Conservation (phyloP, 805 yeast species). For the Yamadazyma laniorum region DNA sequence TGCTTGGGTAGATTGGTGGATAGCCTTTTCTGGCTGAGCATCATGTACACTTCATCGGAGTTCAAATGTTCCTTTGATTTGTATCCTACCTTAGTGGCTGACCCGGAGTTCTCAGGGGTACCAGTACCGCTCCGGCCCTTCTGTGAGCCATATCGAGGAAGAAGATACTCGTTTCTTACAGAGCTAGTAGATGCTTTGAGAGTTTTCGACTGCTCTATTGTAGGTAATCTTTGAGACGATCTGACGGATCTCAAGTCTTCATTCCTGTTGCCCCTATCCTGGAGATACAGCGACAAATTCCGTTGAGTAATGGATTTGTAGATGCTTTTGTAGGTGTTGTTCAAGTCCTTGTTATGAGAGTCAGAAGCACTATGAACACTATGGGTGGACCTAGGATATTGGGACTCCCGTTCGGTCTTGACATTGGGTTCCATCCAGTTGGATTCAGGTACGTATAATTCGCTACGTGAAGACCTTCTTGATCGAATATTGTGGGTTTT, state of each 20-base stretch:
- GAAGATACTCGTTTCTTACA: constrained; percentile 4
- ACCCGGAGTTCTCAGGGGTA: neutral
- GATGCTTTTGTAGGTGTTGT: constrained; percentile 32
- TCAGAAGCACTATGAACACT: constrained; percentile 19
- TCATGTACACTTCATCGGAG: constrained; percentile 13
- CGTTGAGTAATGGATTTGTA: constrained; percentile 38
- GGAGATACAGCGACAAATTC: constrained; percentile 20
- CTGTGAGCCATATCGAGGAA: neutral
- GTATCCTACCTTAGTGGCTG: neutral
- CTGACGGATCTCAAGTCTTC: constrained; percentile 16
- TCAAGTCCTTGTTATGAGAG: constrained; percentile 20
- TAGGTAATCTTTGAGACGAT: constrained; percentile 15
- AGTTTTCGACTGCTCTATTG: constrained; percentile 14
- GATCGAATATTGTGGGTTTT: constrained; percentile 24
- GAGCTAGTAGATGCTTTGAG: constrained; percentile 4
- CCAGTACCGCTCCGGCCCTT: neutral
- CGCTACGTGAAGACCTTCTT: constrained; percentile 39
- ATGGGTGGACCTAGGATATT: constrained; percentile 22
- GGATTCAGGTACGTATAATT: constrained; percentile 42
- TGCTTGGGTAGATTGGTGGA: neutral
- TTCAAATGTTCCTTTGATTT: constrained; percentile 1
- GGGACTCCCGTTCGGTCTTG: constrained; percentile 1
- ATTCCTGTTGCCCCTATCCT: constrained; percentile 4
- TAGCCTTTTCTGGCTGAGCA: constrained; percentile 10
- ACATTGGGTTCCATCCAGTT: constrained; percentile 52